Conservation (phyloP, 2,329 filamentous ascomycete genomes). For the Phialophora expanda region DNA sequence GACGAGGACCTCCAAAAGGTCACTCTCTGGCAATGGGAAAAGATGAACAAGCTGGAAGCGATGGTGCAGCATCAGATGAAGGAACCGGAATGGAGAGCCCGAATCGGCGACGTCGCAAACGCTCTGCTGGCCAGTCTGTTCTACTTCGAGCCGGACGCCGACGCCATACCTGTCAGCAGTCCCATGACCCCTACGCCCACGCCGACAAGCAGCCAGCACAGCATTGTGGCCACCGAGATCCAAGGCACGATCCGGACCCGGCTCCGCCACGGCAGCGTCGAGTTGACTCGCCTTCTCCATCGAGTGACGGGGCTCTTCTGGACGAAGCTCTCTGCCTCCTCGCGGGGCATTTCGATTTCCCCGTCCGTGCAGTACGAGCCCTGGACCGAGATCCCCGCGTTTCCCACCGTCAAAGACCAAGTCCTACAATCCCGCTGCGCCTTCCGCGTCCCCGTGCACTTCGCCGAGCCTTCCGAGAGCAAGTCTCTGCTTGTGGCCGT, state of each 20-base stretch:
- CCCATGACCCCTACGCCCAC: neutral
- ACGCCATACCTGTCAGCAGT: neutral
- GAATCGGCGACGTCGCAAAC: neutral
- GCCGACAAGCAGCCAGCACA: neutral
- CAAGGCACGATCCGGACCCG: slow-evolving; percentile 15
- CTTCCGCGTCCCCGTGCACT: slow-evolving; percentile 16
- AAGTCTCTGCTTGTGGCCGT: slow-evolving; percentile 14
- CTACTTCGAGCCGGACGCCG: slow-evolving; percentile 15
- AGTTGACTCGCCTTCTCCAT: slow-evolving; percentile 6
- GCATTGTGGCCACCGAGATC: slow-evolving; percentile 1
- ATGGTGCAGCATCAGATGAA: slow-evolving; percentile 19
- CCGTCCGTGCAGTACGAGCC: slow-evolving; percentile 9
- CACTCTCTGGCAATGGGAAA: slow-evolving; percentile 16
- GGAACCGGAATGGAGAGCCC: slow-evolving; percentile 1
- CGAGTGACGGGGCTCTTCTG: slow-evolving; percentile 9
- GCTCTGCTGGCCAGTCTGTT: slow-evolving; percentile 19
- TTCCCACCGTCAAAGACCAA: slow-evolving; percentile 1
- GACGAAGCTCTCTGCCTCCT: slow-evolving; percentile 7
- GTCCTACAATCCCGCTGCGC: neutral
- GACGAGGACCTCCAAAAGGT: slow-evolving; percentile 20
- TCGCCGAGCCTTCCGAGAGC: slow-evolving; percentile 9
- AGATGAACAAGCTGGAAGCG: slow-evolving; percentile 15
- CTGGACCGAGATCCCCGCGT: slow-evolving; percentile 9
- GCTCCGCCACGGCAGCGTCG: slow-evolving; percentile 14
- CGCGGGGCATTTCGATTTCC: neutral